Conservation (phyloP, 306 rosid species). For the Sicyos baderoa region DNA sequence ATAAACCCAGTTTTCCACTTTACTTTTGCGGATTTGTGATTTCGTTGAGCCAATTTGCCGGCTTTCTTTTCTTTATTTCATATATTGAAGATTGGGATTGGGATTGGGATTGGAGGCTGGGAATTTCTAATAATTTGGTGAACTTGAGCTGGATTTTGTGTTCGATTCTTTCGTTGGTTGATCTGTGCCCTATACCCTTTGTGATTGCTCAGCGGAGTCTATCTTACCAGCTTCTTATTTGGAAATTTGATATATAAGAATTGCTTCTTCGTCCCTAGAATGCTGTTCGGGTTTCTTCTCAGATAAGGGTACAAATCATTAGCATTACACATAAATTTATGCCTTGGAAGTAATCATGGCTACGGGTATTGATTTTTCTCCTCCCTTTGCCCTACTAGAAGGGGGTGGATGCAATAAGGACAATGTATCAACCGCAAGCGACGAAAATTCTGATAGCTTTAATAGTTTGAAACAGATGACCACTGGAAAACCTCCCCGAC, state of each 20-base stretch:
- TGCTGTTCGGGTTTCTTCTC: background rate
- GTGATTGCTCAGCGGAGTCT: background rate
- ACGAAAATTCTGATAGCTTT: constrained; percentile 30
- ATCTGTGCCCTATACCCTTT: constrained; percentile 1
- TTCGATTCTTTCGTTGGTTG: background rate
- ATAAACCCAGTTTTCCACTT: constrained; percentile 6
- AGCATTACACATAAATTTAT: constrained; percentile 14
- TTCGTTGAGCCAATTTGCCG: background rate
- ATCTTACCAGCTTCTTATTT: background rate
- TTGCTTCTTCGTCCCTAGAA: background rate
- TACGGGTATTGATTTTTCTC: constrained; percentile 47
- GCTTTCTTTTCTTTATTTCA: background rate
- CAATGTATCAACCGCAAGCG: constrained; percentile 35
- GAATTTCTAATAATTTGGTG: background rate
- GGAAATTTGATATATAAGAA: constrained; percentile 4
- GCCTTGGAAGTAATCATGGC: constrained; percentile 41
- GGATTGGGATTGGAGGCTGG: too few relatives aligned
- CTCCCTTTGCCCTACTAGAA: constrained; percentile 39
- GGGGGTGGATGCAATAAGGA: constrained; percentile 36
- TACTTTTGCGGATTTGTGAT: background rate
- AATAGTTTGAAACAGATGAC: constrained; percentile 32
- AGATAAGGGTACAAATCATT: background rate
- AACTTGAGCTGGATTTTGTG: background rate
- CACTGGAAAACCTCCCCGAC: constrained; percentile 58
- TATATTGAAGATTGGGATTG: too few relatives aligned